Conservation (phyloP, 257 asterid species). For the Forsythia viridissima region DNA sequence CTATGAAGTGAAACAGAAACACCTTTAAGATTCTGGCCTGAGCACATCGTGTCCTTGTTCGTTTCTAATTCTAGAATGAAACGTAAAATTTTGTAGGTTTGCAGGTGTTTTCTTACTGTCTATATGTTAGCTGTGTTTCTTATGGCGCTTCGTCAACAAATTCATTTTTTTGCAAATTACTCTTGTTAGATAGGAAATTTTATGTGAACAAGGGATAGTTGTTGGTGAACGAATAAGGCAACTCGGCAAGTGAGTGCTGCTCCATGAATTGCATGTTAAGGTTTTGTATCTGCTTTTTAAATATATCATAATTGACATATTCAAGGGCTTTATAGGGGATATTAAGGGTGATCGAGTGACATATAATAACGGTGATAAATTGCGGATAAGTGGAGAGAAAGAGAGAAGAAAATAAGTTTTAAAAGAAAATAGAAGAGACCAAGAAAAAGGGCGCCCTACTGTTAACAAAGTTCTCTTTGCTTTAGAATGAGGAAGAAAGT, state of each 20-base stretch:
- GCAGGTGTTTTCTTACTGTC: neutral
- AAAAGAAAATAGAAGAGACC: neutral
- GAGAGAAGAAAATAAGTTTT: too few relatives aligned
- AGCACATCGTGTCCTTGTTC: neutral
- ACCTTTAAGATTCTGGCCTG: neutral
- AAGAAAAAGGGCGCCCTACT: neutral
- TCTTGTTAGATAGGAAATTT: neutral
- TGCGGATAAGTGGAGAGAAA: too few relatives aligned
- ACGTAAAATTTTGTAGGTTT: neutral
- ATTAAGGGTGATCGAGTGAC: neutral
- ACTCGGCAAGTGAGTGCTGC: neutral
- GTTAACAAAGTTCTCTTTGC: neutral
- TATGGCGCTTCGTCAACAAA: neutral
- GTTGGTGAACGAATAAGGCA: neutral
- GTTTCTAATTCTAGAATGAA: neutral
- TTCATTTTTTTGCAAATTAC: neutral
- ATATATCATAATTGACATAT: neutral
- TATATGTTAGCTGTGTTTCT: neutral
- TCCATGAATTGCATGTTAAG: neutral
- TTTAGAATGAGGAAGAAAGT: neutral
- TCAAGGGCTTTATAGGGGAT: neutral
- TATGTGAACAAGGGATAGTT: neutral
- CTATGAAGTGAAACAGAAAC: neutral
- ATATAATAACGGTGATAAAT: neutral
- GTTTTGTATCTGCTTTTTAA: neutral